Evolutionary conservation across 768 basidiomycete species (phyloP).

Genomic region (Suillus sp.): DNA sequence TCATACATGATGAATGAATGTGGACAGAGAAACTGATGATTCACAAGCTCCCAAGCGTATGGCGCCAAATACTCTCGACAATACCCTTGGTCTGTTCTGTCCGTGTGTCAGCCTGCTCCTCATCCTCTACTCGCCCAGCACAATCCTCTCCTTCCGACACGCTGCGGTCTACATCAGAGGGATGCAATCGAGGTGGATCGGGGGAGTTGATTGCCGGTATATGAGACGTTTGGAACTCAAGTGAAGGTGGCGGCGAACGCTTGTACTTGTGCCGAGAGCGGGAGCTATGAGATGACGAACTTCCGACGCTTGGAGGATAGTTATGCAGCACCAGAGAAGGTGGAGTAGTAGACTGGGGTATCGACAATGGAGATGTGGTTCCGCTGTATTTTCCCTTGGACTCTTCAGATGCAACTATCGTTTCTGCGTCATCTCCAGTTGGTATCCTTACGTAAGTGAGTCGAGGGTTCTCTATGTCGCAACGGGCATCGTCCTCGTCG

Average conservation of each 20-base stretch:
- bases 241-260: slow-evolving; percentile 42
- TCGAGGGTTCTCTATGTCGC: slow-evolving; percentile 50
- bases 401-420: slow-evolving; percentile 22
- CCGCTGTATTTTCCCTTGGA: slow-evolving; percentile 15
- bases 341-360: slow-evolving; percentile 13
- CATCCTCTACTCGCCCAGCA: slow-evolving; percentile 49
- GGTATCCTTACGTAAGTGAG: slow-evolving; percentile 39
- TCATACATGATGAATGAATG: slow-evolving; percentile 10
- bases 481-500: slow-evolving; percentile 44
- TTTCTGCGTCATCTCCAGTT: slow-evolving; percentile 27
- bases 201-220: slow-evolving; percentile 41
- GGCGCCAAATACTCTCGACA: slow-evolving; percentile 31
- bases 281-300: slow-evolving; percentile 31
- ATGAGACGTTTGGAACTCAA: slow-evolving; percentile 37
- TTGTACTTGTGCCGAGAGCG: slow-evolving; percentile 30
- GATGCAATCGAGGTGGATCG: slow-evolving; percentile 16
- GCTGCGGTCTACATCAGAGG: slow-evolving; percentile 21
- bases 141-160: slow-evolving; percentile 54
- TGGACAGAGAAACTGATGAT: not conserved
- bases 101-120: slow-evolving; percentile 48
- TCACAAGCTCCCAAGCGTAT: slow-evolving; percentile 1
- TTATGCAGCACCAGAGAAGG: slow-evolving; percentile 23
- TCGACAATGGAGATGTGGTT: slow-evolving; percentile 22
- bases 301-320: slow-evolving; percentile 62
- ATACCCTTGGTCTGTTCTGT: slow-evolving; percentile 40